A percentile compares a stretch with the other conserved stretches of the same genome.
Conservation (phyloP, 2,329 filamentous ascomycete genomes). For the Geosmithia putterillii region DNA sequence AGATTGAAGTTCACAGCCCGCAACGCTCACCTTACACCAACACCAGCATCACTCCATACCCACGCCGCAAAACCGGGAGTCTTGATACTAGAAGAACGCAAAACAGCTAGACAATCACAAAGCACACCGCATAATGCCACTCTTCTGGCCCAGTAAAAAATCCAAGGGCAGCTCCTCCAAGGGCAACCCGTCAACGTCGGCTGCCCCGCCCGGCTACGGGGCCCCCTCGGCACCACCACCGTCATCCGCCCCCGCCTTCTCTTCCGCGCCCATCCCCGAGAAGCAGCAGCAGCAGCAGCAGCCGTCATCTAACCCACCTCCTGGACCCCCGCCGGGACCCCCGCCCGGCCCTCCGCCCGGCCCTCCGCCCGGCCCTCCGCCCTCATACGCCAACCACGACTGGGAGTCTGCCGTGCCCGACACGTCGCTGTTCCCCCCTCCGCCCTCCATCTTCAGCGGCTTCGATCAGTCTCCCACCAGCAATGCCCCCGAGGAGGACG, state of each 20-base stretch:
- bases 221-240: neutral
- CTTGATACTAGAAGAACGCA: too few species aligned
- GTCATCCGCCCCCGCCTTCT: neutral
- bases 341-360: neutral
- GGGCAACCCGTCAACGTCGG: too few species aligned
- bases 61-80: too few species aligned
- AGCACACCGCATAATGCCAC: too few species aligned
- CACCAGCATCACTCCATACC: too few species aligned
- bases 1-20: too few species aligned
- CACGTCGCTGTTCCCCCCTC: conserved; percentile 59
- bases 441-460: conserved; percentile 52
- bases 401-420: conserved; percentile 63
- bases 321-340: conserved; percentile 15
- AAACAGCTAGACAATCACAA: too few species aligned
- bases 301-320: conserved; percentile 16
- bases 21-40: too few species aligned
- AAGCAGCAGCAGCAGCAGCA: neutral
- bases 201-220: too few species aligned
- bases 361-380: conserved; percentile 1
- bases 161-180: too few species aligned
- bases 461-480: conserved; percentile 54
- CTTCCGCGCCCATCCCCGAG: neutral
- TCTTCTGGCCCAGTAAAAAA: too few species aligned
- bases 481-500: conserved; percentile 55
- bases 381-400: conserved; percentile 34